These are phyloP conservation scores for Teratosphaeria destructans DNA, from an alignment of 2,329 filamentous ascomycete species.

Conservation along the genomic window DNA sequence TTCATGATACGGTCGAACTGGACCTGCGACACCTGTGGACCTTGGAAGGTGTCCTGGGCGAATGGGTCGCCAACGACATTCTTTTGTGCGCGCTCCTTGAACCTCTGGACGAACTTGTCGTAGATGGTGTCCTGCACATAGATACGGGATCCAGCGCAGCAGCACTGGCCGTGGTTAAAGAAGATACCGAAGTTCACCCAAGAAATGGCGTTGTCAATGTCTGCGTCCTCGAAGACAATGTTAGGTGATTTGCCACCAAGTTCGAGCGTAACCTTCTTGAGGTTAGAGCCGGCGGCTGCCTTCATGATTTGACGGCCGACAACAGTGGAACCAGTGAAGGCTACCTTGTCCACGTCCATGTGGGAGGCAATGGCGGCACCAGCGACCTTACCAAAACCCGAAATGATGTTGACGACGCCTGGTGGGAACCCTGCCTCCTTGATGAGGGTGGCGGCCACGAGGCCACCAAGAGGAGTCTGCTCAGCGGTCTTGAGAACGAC, in stretches of 20 bases:
- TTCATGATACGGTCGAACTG: conserved; percentile 86
- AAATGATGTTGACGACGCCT: conserved; percentile 59
- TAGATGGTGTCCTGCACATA: conserved; percentile 81
- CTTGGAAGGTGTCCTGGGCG: conserved; percentile 70
- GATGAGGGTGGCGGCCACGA: conserved; percentile 53
- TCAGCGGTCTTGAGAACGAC: conserved; percentile 66
- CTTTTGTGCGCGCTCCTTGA: conserved; percentile 63
- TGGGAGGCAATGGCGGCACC: conserved; percentile 66
- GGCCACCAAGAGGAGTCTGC: conserved; percentile 62
- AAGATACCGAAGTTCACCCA: conserved; percentile 60
- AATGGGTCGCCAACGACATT: conserved; percentile 82
- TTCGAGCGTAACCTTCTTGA: conserved; percentile 74
- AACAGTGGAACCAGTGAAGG: conserved; percentile 68
- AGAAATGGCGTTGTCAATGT: conserved; percentile 65
- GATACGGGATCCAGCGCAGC: conserved; percentile 70
- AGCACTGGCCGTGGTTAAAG: conserved; percentile 53
- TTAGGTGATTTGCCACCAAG: conserved; percentile 73
- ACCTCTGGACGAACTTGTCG: conserved; percentile 72
- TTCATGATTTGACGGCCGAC: conserved; percentile 72
- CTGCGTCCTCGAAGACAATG: conserved; percentile 68
- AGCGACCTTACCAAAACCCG: conserved; percentile 67
- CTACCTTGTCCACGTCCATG: conserved; percentile 75
- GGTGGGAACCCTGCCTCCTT: conserved; percentile 71
- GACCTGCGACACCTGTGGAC: conserved; percentile 72
- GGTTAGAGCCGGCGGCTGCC: conserved; percentile 63